Evolutionary conservation across 1,284 basidiomycete species (phyloP).

Genomic region (Blastosporella zonata): DNA sequence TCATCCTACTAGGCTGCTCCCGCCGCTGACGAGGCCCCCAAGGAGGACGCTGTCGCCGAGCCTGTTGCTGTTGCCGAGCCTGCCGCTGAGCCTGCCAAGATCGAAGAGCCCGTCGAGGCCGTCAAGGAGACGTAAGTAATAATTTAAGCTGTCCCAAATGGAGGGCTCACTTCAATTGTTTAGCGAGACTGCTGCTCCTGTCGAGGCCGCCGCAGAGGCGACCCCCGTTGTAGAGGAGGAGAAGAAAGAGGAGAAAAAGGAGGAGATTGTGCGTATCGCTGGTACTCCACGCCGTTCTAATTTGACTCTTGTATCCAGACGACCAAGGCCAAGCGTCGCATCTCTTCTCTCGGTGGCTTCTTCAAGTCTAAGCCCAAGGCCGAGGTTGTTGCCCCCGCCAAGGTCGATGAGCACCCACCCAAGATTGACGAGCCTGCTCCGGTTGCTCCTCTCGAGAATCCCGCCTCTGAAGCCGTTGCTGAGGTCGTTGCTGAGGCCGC

Average conservation of each 20-base stretch:
- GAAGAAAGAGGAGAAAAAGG: slow-evolving; percentile 33
- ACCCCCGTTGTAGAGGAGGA: slow-evolving; percentile 42
- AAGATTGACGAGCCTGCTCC: slow-evolving; percentile 75
- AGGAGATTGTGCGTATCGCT: slow-evolving; percentile 53
- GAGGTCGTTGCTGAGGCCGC: slow-evolving; percentile 32
- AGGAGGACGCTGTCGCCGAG: slow-evolving; percentile 38
- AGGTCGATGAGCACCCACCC: slow-evolving; percentile 81
- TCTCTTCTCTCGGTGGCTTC: slow-evolving; percentile 74
- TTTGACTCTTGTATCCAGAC: slow-evolving; percentile 17
- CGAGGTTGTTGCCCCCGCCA: slow-evolving; percentile 68
- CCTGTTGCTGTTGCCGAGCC: slow-evolving; percentile 33
- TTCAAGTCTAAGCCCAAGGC: slow-evolving; percentile 77
- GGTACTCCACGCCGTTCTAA: slow-evolving; percentile 28
- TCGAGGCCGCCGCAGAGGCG: slow-evolving; percentile 31
- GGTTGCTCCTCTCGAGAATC: slow-evolving; percentile 75
- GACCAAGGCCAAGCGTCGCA: slow-evolving; percentile 67
- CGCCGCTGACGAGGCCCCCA: slow-evolving; percentile 39
- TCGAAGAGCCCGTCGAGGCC: slow-evolving; percentile 38
- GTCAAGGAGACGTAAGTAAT: slow-evolving; percentile 32
- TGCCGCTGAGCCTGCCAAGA: slow-evolving; percentile 49
- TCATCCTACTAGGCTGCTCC: slow-evolving; percentile 33
- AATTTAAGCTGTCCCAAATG: background rate
- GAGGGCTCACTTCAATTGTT: slow-evolving; percentile 1
- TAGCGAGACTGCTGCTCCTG: slow-evolving; percentile 31
- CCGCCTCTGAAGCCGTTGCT: slow-evolving; percentile 44